A percentile compares a stretch with the other conserved stretches of the same genome.
Conservation (phyloP, 805 yeast species). For the Cyberlindnera mississippiensis region DNA sequence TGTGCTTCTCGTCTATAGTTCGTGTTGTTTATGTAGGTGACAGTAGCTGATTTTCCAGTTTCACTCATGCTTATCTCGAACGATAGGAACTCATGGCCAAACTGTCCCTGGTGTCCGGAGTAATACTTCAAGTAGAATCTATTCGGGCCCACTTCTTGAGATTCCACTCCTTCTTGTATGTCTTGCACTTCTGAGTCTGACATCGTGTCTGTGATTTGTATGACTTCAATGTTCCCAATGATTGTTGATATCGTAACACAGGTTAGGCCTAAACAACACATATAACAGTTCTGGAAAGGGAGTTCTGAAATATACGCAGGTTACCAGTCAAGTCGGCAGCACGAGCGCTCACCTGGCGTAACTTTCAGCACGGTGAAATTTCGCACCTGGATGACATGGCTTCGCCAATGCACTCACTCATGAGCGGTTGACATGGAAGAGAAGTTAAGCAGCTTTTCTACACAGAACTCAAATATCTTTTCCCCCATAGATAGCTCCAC, state of each 20-base stretch:
- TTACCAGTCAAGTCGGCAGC: background rate
- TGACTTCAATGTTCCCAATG: no score
- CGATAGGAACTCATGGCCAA: conserved; percentile 44
- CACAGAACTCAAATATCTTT: no score
- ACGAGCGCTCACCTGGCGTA: no score
- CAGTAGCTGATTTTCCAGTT: conserved; percentile 29
- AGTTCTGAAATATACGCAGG: background rate
- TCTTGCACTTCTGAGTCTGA: no score
- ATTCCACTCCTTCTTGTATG: no score
- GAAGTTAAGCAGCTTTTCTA: no score
- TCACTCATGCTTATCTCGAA: conserved; percentile 31
- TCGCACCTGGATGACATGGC: background rate
- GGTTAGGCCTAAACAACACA: no score
- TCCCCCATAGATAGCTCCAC: no score
- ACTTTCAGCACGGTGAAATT: conserved; percentile 3
- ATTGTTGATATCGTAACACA: no score
- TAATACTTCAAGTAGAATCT: conserved; percentile 39
- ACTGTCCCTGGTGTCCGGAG: conserved; percentile 40
- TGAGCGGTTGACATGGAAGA: no score
- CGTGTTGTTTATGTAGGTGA: conserved; percentile 43
- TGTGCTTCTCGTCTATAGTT: conserved; percentile 40
- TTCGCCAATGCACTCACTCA: background rate
- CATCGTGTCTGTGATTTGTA: no score
- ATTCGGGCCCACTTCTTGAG: background rate
- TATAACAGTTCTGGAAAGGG: no score